A percentile compares a stretch with the other conserved stretches of the same genome.
Evolutionary conservation across 306 rosid species (phyloP).

Genomic region (Medicago arabica): DNA sequence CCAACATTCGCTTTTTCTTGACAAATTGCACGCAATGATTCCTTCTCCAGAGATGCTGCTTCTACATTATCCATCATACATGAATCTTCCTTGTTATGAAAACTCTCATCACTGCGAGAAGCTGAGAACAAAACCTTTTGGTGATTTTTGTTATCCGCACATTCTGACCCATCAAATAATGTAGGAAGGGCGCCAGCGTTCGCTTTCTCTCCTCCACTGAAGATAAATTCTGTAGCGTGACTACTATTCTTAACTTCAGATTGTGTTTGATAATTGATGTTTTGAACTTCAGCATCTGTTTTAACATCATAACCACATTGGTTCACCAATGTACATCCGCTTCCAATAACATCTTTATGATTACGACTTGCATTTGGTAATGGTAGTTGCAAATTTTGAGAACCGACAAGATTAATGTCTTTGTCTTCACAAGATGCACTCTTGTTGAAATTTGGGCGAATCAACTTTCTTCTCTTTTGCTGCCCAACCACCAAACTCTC

Average conservation of each 20-base stretch:
- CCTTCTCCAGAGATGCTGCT: neutral
- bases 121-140: neutral
- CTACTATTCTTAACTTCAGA: slow-evolving; percentile 33
- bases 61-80: neutral
- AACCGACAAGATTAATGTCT: slow-evolving; percentile 32
- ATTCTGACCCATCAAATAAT: neutral
- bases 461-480: slow-evolving; percentile 63
- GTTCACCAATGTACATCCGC: slow-evolving; percentile 38
- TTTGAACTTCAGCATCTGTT: slow-evolving; percentile 30
- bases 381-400: slow-evolving; percentile 38
- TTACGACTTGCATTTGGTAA: slow-evolving; percentile 37
- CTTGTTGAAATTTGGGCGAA: slow-evolving; percentile 63
- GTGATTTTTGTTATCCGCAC: neutral
- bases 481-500: slow-evolving; percentile 38
- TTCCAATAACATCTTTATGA: slow-evolving; percentile 35
- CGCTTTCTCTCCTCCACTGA: slow-evolving; percentile 14
- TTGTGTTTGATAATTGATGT: slow-evolving; percentile 1
- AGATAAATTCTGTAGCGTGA: slow-evolving; percentile 35
- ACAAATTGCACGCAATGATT: neutral
- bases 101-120: neutral
- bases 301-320: slow-evolving; percentile 33
- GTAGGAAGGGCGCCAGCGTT: neutral
- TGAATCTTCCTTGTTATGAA: slow-evolving; percentile 1
- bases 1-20: neutral
- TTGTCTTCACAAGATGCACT: slow-evolving; percentile 36